Percentiles rank a stretch among this genome's conserved stretches.
Evolutionary conservation across 257 asterid genomes (phyloP).

Genomic region (Rubia yunnanensis): DNA sequence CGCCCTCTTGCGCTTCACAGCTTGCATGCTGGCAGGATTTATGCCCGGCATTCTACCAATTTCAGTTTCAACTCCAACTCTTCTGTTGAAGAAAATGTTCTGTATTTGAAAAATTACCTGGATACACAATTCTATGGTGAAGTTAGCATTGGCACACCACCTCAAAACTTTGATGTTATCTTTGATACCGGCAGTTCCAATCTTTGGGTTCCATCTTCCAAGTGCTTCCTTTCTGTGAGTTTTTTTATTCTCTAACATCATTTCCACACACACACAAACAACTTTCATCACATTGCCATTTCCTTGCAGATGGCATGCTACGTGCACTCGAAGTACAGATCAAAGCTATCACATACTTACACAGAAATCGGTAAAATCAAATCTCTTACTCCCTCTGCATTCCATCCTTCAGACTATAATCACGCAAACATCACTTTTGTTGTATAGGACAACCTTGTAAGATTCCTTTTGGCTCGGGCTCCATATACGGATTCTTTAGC

Average conservation of each 20-base stretch:
- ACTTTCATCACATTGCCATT: background rate
- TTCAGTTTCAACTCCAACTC: constrained; percentile 2
- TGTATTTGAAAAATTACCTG: constrained; percentile 20
- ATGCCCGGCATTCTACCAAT: background rate
- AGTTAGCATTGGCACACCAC: constrained; percentile 28
- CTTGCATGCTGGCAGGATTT: constrained; percentile 11
- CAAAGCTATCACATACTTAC: constrained; percentile 21
- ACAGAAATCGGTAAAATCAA: constrained; percentile 16
- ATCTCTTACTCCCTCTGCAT: background rate
- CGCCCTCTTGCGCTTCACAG: constrained; percentile 12
- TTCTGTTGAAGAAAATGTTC: background rate
- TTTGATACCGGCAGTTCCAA: constrained; percentile 34
- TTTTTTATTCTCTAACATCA: background rate
- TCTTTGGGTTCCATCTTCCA: constrained; percentile 35
- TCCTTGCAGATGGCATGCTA: constrained; percentile 26
- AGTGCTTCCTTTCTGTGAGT: constrained; percentile 29
- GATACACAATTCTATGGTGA: constrained; percentile 26
- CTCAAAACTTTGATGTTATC: constrained; percentile 26
- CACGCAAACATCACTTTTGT: background rate
- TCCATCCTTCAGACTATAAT: background rate
- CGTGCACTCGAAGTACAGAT: constrained; percentile 21
- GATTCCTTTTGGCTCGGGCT: constrained; percentile 27
- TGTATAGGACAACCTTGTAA: constrained; percentile 17
- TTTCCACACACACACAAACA: background rate
- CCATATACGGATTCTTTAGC: constrained; percentile 27